Evolutionary conservation across 345 rosid genomes (phyloP).

Genomic region (Mallotus nudiflorus): DNA sequence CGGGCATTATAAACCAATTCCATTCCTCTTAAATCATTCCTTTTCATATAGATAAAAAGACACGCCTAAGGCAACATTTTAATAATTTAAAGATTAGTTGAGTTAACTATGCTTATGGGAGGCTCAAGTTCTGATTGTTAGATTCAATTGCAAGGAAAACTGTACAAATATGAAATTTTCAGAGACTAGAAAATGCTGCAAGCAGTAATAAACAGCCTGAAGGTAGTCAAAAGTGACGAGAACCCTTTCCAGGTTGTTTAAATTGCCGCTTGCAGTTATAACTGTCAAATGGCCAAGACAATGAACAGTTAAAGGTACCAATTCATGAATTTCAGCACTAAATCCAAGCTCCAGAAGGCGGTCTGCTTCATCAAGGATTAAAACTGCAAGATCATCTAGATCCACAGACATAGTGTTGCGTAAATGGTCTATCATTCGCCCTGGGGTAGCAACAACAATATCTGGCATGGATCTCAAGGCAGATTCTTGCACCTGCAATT

Average conservation of each 20-base stretch:
- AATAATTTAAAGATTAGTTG: no score
- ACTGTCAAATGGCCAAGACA: not conserved
- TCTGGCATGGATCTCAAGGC: slow-evolving; percentile 93
- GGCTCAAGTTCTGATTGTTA: not conserved
- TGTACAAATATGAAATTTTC: not conserved
- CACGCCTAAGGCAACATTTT: not conserved
- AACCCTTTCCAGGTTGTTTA: no score
- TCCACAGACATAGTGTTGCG: slow-evolving; percentile 93
- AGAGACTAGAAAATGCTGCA: no score
- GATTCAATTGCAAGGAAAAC: not conserved
- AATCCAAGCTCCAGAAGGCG: slow-evolving; percentile 96
- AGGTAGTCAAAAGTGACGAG: no score
- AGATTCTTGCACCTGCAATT: slow-evolving; percentile 72
- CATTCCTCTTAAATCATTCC: not conserved
- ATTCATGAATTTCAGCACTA: slow-evolving; percentile 87
- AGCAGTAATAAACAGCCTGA: no score
- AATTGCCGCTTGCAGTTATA: not conserved
- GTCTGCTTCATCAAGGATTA: slow-evolving; percentile 96
- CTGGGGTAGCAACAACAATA: slow-evolving; percentile 97
- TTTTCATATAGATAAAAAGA: not conserved
- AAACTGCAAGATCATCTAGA: slow-evolving; percentile 88
- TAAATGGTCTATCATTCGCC: slow-evolving; percentile 96
- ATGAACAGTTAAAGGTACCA: slow-evolving; percentile 49
- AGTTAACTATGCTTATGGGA: not conserved
- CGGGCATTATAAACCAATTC: not conserved